phyloP scores from a whole-genome alignment of 2,329 filamentous ascomycete genomes.

The Alternaria incomplexa region DNA sequence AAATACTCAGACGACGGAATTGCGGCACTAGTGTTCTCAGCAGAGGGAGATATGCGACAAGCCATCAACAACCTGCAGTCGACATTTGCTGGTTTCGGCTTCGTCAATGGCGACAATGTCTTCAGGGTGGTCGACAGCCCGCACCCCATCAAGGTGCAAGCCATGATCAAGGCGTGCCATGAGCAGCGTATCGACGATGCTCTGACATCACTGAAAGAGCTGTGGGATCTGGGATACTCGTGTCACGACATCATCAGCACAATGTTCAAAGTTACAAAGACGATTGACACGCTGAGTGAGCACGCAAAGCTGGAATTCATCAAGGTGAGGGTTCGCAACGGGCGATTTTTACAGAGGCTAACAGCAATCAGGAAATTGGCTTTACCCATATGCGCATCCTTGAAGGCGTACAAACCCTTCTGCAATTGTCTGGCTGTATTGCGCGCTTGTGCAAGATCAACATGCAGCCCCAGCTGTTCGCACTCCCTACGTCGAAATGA shows the following conservation, averaged over 20 bases:
- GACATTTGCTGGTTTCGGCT: slow-evolving; percentile 90
- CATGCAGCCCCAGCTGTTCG: slow-evolving; percentile 89
- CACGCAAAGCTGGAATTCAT: slow-evolving; percentile 97
- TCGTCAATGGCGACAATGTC: slow-evolving; percentile 97
- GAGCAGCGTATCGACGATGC: slow-evolving; percentile 90
- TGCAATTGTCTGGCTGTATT: slow-evolving; percentile 92
- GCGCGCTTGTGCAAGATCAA: slow-evolving; percentile 92
- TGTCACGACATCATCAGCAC: slow-evolving; percentile 98
- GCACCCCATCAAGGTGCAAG: slow-evolving; percentile 97
- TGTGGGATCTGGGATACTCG: slow-evolving; percentile 96
- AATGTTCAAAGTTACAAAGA: slow-evolving; percentile 99
- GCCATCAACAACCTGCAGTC: slow-evolving; percentile 98
- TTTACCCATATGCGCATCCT: slow-evolving; percentile 99
- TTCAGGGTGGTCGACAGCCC: slow-evolving; percentile 97
- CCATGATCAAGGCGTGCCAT: slow-evolving; percentile 96
- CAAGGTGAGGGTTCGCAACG: slow-evolving; percentile 56
- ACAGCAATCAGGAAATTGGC: slow-evolving; percentile 73
- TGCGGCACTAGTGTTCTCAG: slow-evolving; percentile 94
- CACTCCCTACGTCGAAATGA: slow-evolving; percentile 41
- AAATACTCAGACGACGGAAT: slow-evolving; percentile 91
- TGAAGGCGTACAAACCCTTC: slow-evolving; percentile 93
- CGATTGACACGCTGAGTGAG: slow-evolving; percentile 87
- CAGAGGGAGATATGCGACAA: slow-evolving; percentile 98
- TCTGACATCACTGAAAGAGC: slow-evolving; percentile 82
- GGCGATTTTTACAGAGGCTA: neutral